These are phyloP conservation scores for Radiomyces spectabilis DNA, from an alignment of 192 early-diverging fungal genomes.

Conservation along the genomic window DNA sequence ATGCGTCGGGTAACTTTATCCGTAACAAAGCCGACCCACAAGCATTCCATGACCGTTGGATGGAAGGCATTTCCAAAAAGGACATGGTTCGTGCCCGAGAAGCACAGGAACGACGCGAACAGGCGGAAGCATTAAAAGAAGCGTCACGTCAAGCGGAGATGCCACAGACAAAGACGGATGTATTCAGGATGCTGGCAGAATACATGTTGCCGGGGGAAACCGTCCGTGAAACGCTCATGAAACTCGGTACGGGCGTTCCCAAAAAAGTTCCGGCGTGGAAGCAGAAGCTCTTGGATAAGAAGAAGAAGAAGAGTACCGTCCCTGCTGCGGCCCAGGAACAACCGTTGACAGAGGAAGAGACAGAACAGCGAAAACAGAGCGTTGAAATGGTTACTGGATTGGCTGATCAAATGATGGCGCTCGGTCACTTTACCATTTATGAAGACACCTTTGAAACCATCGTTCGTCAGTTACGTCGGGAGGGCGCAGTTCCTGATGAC, in stretches of 20 bases:
- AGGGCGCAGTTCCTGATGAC: no score
- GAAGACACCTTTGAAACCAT: constrained; percentile 62
- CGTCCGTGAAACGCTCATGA: constrained; percentile 50
- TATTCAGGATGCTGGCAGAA: constrained; percentile 48
- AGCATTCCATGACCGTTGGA: constrained; percentile 66
- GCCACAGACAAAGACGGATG: constrained; percentile 46
- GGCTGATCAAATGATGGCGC: constrained; percentile 63
- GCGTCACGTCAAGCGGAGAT: constrained; percentile 25
- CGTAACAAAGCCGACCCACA: constrained; percentile 61
- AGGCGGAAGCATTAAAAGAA: constrained; percentile 36
- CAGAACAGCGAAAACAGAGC: constrained; percentile 25
- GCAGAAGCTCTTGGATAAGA: constrained; percentile 25
- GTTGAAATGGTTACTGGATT: constrained; percentile 64
- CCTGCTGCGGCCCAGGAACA: constrained; percentile 3
- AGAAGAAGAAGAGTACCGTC: constrained; percentile 28
- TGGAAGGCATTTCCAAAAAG: constrained; percentile 49
- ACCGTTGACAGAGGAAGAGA: constrained; percentile 26
- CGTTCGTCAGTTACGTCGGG: constrained; percentile 59
- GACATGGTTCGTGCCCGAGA: constrained; percentile 49
- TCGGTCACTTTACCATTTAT: constrained; percentile 60
- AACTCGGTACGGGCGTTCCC: constrained; percentile 36
- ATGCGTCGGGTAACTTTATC: constrained; percentile 62
- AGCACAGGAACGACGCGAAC: constrained; percentile 40
- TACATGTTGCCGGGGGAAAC: constrained; percentile 52
- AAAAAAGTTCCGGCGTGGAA: constrained; percentile 30